Evolutionary conservation across 768 basidiomycete genomes (phyloP).

Genomic region (Panaeolus cyanescens): DNA sequence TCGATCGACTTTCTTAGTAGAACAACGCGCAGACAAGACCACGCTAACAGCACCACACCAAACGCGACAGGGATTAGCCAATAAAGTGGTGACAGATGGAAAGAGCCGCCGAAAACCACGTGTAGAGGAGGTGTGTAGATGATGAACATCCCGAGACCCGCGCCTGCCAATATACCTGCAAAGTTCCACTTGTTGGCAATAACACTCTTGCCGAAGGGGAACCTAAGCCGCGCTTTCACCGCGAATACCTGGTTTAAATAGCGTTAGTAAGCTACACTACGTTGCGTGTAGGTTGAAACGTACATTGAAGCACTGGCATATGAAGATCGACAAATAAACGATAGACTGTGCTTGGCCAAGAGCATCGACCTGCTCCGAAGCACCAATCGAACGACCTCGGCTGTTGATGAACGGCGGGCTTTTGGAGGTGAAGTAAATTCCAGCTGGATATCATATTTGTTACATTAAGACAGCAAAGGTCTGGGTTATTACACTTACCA

Average conservation of each 20-base stretch:
- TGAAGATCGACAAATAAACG: conserved; percentile 67
- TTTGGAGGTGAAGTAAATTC: conserved; percentile 44
- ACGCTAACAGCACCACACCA: conserved; percentile 53
- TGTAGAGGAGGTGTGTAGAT: conserved; percentile 71
- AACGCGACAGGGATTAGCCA: conserved; percentile 70
- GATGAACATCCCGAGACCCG: conserved; percentile 65
- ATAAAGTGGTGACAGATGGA: conserved; percentile 60
- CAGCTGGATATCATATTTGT: background rate
- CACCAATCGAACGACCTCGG: conserved; percentile 47
- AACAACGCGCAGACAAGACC: conserved; percentile 62
- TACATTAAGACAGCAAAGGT: background rate
- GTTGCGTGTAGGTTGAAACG: conserved; percentile 7
- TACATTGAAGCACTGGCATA: conserved; percentile 71
- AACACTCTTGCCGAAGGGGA: conserved; percentile 61
- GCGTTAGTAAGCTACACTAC: background rate
- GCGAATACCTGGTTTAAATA: conserved; percentile 51
- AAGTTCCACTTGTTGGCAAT: conserved; percentile 68
- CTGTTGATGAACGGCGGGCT: conserved; percentile 60
- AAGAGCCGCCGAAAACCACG: conserved; percentile 66
- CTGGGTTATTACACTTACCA: conserved; percentile 24
- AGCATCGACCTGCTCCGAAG: conserved; percentile 54
- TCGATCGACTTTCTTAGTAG: conserved; percentile 57
- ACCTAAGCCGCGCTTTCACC: conserved; percentile 62
- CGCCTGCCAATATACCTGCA: conserved; percentile 60
- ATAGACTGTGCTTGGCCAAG: conserved; percentile 65